Conservation (phyloP, 2,329 filamentous ascomycete genomes). For the Colletotrichum destructivum region DNA sequence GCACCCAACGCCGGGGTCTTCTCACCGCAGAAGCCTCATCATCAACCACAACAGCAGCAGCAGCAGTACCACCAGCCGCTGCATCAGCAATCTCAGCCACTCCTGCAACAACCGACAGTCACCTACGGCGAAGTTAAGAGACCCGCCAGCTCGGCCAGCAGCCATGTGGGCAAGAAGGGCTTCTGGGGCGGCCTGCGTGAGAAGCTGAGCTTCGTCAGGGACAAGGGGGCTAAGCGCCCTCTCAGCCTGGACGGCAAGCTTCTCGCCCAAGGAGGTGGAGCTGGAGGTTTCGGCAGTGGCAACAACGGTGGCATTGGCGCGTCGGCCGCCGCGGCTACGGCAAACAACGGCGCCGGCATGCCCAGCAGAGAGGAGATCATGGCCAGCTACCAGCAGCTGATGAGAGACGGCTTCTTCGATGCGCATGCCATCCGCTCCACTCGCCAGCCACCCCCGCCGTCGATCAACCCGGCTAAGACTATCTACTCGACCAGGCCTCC, state of each 20-base stretch:
- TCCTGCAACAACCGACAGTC: conserved; percentile 29
- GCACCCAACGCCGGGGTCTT: conserved; percentile 42
- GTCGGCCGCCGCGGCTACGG: conserved; percentile 15
- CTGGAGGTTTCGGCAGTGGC: conserved; percentile 19
- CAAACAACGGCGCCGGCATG: conserved; percentile 47
- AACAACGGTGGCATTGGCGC: conserved; percentile 5
- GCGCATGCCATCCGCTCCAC: conserved; percentile 72
- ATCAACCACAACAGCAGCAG: neutral
- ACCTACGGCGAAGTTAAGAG: conserved; percentile 39
- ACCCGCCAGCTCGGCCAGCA: conserved; percentile 41
- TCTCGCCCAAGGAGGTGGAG: conserved; percentile 29
- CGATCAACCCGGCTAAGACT: conserved; percentile 35
- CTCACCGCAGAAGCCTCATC: conserved; percentile 29
- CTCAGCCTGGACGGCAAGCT: conserved; percentile 44
- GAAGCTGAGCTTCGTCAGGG: conserved; percentile 46
- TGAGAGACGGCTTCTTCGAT: conserved; percentile 72
- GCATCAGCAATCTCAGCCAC: conserved; percentile 31
- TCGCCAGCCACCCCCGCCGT: conserved; percentile 58
- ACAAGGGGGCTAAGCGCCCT: conserved; percentile 42
- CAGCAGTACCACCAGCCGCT: conserved; percentile 36
- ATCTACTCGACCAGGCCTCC: conserved; percentile 35
- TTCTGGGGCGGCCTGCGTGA: conserved; percentile 51
- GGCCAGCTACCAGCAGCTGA: conserved; percentile 70
- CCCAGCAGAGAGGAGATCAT: conserved; percentile 66
- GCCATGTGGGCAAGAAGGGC: conserved; percentile 44